phyloP scores from a whole-genome alignment of 257 asterid genomes.

The Gynochthodes officinalis region DNA sequence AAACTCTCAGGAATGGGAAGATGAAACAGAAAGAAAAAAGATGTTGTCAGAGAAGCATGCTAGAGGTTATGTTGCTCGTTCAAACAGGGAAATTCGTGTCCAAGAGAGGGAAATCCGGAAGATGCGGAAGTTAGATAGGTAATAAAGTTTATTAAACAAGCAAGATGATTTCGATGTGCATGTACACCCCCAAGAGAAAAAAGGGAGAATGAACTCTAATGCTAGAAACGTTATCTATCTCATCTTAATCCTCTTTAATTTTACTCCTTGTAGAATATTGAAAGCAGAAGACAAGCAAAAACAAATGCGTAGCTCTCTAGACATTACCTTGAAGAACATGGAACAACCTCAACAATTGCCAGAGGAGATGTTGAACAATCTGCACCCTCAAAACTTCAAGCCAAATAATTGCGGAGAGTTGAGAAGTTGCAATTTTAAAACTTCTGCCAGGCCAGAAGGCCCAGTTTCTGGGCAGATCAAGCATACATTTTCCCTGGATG shows the following conservation, averaged over 20 bases:
- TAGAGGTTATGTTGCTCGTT: constrained; percentile 78
- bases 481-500: background rate
- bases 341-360: constrained; percentile 17
- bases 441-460: background rate
- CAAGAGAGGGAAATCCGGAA: constrained; percentile 47
- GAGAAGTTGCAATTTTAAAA: background rate
- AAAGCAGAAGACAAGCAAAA: constrained; percentile 17
- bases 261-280: constrained; percentile 25
- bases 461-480: background rate
- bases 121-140: constrained; percentile 47
- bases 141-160: constrained; percentile 2
- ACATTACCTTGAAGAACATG: constrained; percentile 20
- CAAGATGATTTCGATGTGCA: background rate
- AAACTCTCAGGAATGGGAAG: constrained; percentile 56
- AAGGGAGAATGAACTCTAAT: background rate
- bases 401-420: background rate
- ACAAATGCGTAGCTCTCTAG: constrained; percentile 10
- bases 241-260: constrained; percentile 10
- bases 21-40: constrained; percentile 66
- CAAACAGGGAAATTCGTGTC: constrained; percentile 56
- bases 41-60: constrained; percentile 70
- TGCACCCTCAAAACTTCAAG: constrained; percentile 6
- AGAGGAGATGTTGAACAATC: constrained; percentile 3
- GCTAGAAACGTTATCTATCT: background rate
- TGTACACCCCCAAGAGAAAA: background rate